Evolutionary conservation across 108 stramenopile genomes (phyloP), one percentile per base, ranked within the genome.

Genomic region (Nannochloropsis salina): DNA sequence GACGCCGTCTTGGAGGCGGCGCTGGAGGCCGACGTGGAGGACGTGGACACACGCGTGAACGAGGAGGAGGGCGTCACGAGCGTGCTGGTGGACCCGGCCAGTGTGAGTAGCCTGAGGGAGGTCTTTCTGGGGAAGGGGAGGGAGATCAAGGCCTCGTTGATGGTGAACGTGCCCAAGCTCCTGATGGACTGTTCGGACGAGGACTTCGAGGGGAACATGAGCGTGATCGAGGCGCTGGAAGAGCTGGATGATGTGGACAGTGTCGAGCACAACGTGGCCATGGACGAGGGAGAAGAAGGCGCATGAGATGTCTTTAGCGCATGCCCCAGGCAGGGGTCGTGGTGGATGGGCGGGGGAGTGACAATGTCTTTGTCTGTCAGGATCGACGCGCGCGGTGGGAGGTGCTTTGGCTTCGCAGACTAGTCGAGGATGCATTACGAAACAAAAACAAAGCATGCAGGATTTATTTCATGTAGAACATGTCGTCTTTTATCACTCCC

Each of bases 181-280:
- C 95, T 96, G 5, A 94, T 97, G 41, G 96, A 97, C 87, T 92
- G 92, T 80, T 89, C 90, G 41, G 96, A 98, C 12, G 96, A 95
- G 42, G 96, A 97, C 31, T 95, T 97, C 86, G 97, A 98, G 82
- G 92, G 90, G 85, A 98, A 98, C 92, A 93, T 98, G 93, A 87
- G 91, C 42, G 95, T 96, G 80, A 93, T 98, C 83, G 96, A 97
- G 85, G 95, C 95, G 2, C 89, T 98, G 47, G 94, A 96, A 84
- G 97, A 95, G 82, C 90, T 97, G 45, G 98, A 97, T 82, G 98
- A 98, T 91, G 98, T 98, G 5, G 96, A 96, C 84, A 89, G 89
- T 81, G 98, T 97, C 5, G 97, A 97, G 87, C 97, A 98, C 94
- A 98, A 98, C 93, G 97, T 97, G 88, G 90, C 87, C 42, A 89